phyloP scores from a whole-genome alignment of 2,329 filamentous ascomycete genomes.

The Corynespora cassiicola region DNA sequence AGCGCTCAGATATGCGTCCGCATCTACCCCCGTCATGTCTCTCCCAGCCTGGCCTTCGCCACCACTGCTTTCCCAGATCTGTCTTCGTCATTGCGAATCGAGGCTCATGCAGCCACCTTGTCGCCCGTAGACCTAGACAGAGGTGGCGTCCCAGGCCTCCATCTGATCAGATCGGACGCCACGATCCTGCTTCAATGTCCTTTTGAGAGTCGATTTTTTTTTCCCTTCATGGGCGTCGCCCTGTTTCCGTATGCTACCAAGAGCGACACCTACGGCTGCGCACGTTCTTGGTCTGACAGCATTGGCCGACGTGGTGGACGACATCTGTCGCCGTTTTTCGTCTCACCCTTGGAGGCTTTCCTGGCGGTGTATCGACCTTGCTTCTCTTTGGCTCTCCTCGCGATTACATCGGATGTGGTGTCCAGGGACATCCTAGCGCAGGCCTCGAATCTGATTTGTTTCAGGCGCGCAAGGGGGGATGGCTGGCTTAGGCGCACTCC shows the following conservation, averaged over 20 bases:
- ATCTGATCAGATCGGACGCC: conserved; percentile 27
- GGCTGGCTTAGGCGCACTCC: too few species aligned
- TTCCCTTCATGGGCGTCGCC: too few species aligned
- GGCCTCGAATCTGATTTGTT: conserved; percentile 2
- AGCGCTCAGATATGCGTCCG: not conserved
- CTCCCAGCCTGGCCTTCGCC: conserved; percentile 10
- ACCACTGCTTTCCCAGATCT: too few species aligned
- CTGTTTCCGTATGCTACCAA: too few species aligned
- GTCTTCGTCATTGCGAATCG: conserved; percentile 17
- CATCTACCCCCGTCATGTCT: not conserved
- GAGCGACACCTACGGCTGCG: conserved; percentile 14
- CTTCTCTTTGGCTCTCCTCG: conserved; percentile 8
- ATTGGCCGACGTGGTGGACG: conserved; percentile 30
- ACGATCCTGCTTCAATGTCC: conserved; percentile 33
- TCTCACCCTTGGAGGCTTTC: too few species aligned
- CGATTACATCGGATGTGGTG: not conserved
- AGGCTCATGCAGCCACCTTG: conserved; percentile 21
- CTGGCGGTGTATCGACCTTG: conserved; percentile 23
- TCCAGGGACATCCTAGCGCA: conserved; percentile 6
- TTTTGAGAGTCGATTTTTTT: too few species aligned
- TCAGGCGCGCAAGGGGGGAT: conserved; percentile 6
- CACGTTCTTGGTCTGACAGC: conserved; percentile 33
- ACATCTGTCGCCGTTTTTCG: conserved; percentile 14
- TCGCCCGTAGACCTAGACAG: conserved; percentile 31
- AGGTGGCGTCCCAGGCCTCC: conserved; percentile 19